phyloP scores from a whole-genome alignment of 352 stramenopile genomes.

The Phytopythium litorale region DNA sequence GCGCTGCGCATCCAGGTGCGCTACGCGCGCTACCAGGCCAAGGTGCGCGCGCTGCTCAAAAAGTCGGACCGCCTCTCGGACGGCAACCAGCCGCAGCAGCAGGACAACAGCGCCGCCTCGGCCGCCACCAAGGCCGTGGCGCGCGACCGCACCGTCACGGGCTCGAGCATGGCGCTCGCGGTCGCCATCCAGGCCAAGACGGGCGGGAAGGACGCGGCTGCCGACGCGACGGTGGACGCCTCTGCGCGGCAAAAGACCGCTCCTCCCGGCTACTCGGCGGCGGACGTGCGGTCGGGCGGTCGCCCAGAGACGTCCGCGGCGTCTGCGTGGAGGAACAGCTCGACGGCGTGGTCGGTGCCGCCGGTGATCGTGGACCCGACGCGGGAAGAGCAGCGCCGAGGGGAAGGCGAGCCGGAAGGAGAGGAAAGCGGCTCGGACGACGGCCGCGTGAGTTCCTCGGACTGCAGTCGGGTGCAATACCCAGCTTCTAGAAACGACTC shows the following conservation, averaged over 20 bases:
- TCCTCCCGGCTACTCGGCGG: not conserved
- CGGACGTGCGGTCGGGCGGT: not conserved
- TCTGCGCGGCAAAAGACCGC: not conserved
- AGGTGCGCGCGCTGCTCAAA: conserved; percentile 55
- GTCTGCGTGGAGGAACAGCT: not conserved
- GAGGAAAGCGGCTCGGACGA: conserved; percentile 7
- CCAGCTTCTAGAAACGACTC: not conserved
- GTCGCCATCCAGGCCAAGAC: conserved; percentile 34
- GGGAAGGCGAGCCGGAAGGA: not conserved
- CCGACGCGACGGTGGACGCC: conserved; percentile 9
- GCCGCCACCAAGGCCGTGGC: conserved; percentile 13
- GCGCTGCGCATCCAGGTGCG: conserved; percentile 65
- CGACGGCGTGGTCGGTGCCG: not conserved
- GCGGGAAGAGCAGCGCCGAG: not conserved
- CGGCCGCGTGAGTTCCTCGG: not conserved
- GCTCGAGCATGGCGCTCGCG: conserved; percentile 59
- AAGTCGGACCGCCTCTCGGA: conserved; percentile 36
- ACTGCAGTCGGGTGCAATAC: not conserved
- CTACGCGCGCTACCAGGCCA: conserved; percentile 72
- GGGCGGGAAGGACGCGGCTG: conserved; percentile 16
- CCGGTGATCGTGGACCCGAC: not conserved
- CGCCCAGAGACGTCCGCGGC: not conserved
- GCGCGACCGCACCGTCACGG: conserved; percentile 26
- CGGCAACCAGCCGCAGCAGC: conserved; percentile 22
- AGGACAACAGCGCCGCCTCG: conserved; percentile 14